Evolutionary conservation across 345 rosid genomes (phyloP).

Genomic region (Chamaenerion angustifolium): DNA sequence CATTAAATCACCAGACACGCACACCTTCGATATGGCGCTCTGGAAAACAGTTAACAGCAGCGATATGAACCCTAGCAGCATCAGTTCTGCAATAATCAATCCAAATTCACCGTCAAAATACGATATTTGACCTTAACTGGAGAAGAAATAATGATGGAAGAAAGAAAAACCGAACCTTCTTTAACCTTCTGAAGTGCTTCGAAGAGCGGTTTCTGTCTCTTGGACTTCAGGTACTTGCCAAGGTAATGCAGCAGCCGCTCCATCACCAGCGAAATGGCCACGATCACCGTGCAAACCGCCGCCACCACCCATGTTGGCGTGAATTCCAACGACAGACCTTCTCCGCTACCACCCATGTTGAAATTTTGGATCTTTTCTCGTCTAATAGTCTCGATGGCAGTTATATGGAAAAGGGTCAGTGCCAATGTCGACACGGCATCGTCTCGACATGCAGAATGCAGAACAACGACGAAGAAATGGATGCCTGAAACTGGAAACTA

Average conservation of each 20-base stretch:
- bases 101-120: not conserved
- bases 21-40: slow-evolving; percentile 26
- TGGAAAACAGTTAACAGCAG: slow-evolving; percentile 52
- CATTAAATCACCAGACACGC: slow-evolving; percentile 33
- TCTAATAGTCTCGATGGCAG: too few species aligned
- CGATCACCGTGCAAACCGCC: slow-evolving; percentile 62
- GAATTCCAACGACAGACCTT: slow-evolving; percentile 43
- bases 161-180: slow-evolving; percentile 35
- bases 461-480: too few species aligned
- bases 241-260: slow-evolving; percentile 55
- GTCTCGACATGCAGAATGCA: too few species aligned
- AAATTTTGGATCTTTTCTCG: too few species aligned
- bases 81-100: slow-evolving; percentile 41
- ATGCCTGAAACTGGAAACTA: too few species aligned
- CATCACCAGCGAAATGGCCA: slow-evolving; percentile 45
- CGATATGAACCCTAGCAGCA: slow-evolving; percentile 80
- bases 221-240: slow-evolving; percentile 53
- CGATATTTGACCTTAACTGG: not conserved
- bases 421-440: too few species aligned
- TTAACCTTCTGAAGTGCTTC: slow-evolving; percentile 66
- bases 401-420: too few species aligned
- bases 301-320: slow-evolving; percentile 94
- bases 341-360: slow-evolving; percentile 31
- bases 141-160: not conserved
- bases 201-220: slow-evolving; percentile 45